These are phyloP conservation scores for Colletotrichum lentis DNA, from an alignment of 2,329 filamentous ascomycete species.

Conservation along the genomic window DNA sequence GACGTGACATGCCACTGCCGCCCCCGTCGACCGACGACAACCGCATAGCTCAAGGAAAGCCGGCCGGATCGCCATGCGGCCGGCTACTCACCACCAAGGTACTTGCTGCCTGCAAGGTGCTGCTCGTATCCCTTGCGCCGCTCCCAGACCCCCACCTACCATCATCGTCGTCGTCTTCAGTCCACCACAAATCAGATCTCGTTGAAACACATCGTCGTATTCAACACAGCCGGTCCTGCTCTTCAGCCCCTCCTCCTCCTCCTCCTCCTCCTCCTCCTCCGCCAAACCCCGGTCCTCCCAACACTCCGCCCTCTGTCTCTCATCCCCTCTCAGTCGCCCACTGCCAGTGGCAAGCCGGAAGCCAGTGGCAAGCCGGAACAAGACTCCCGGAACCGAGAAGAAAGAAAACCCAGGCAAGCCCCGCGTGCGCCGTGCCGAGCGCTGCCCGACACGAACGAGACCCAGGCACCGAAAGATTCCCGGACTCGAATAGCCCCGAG, in stretches of 20 bases:
- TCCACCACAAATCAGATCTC: neutral
- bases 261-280: neutral
- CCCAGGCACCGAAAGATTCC: too few species aligned
- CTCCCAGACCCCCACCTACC: neutral
- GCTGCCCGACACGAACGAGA: constrained; percentile 17
- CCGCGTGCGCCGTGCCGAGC: constrained; percentile 16
- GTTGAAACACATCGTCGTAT: neutral
- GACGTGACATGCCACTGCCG: neutral
- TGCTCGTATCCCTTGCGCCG: neutral
- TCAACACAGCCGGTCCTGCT: neutral
- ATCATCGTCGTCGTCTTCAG: too few species aligned
- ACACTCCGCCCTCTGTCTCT: neutral
- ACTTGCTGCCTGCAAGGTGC: neutral
- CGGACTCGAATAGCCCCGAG: neutral
- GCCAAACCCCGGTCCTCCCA: neutral
- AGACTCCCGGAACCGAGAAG: constrained; percentile 12
- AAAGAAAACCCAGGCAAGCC: neutral
- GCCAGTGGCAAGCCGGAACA: constrained; percentile 17
- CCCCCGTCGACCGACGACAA: neutral
- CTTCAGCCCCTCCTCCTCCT: neutral
- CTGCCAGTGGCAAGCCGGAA: constrained; percentile 9
- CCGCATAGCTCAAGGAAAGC: neutral
- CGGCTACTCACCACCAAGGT: too few species aligned
- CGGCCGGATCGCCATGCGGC: neutral
- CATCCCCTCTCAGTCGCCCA: neutral